Evolutionary conservation across 2,329 filamentous ascomycete genomes (phyloP).

Genomic region (Exophiala mesophila): DNA sequence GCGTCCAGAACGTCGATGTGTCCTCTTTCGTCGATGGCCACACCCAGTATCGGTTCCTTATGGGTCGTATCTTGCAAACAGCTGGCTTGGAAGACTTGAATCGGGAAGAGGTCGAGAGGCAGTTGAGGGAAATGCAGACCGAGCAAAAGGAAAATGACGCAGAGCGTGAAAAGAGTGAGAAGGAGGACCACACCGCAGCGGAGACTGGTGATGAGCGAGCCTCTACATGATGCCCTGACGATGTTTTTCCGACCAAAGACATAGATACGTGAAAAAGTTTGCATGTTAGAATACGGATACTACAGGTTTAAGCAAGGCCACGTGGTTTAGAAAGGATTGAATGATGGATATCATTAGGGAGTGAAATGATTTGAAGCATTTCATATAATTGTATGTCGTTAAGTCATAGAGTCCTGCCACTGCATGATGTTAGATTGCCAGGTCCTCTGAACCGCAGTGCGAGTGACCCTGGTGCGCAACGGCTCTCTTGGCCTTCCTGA

Average conservation of each 20-base stretch:
- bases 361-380: too few relatives aligned
- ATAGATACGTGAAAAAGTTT: too few relatives aligned
- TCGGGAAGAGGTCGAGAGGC: neutral
- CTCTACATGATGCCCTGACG: too few relatives aligned
- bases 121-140: neutral
- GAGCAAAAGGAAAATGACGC: neutral
- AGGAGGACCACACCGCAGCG: neutral
- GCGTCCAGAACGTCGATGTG: constrained; percentile 49
- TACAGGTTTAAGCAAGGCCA: too few relatives aligned
- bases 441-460: neutral
- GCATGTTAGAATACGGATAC: too few relatives aligned
- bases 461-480: neutral
- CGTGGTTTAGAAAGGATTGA: neutral
- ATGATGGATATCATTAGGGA: neutral
- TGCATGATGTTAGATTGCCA: neutral
- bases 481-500: neutral
- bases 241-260: too few relatives aligned
- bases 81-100: constrained; percentile 1
- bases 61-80: neutral
- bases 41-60: constrained; percentile 1
- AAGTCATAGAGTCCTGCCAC: too few relatives aligned
- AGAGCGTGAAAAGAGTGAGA: constrained; percentile 1
- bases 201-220: neutral
- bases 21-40: neutral
- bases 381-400: too few relatives aligned